Evolutionary conservation across 352 stramenopile genomes (phyloP).

Genomic region (Phytophthora quininea): DNA sequence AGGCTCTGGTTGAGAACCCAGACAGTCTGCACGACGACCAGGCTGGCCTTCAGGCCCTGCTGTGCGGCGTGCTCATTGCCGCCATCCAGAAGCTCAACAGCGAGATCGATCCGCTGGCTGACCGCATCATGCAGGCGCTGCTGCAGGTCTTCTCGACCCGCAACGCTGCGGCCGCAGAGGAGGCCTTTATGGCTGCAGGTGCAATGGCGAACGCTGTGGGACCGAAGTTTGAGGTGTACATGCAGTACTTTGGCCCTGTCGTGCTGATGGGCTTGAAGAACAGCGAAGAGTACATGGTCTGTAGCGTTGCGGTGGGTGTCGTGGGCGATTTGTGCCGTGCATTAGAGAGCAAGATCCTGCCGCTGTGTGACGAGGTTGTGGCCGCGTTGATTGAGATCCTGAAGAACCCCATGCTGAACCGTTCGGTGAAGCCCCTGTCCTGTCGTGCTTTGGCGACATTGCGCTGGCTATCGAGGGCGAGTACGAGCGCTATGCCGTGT

Average conservation of each 20-base stretch:
- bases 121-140: slow-evolving; percentile 96
- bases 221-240: slow-evolving; percentile 95
- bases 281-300: slow-evolving; percentile 97
- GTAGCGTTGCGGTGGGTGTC: slow-evolving; percentile 95
- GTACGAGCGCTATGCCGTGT: slow-evolving; percentile 88
- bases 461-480: slow-evolving; percentile 94
- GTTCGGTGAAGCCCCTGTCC: slow-evolving; percentile 96
- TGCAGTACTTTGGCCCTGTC: slow-evolving; percentile 92
- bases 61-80: slow-evolving; percentile 93
- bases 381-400: slow-evolving; percentile 94
- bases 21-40: slow-evolving; percentile 81
- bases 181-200: slow-evolving; percentile 95
- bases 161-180: slow-evolving; percentile 94
- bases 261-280: slow-evolving; percentile 93
- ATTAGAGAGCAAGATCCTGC: slow-evolving; percentile 91
- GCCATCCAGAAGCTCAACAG: slow-evolving; percentile 93
- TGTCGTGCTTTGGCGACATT: slow-evolving; percentile 97
- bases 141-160: slow-evolving; percentile 94
- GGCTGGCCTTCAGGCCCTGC: slow-evolving; percentile 77
- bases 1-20: slow-evolving; percentile 65
- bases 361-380: slow-evolving; percentile 95
- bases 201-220: slow-evolving; percentile 94
- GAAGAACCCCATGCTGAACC: slow-evolving; percentile 93
- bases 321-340: slow-evolving; percentile 96
- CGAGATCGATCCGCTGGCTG: slow-evolving; percentile 87